Evolutionary conservation across 2,329 filamentous ascomycete genomes (phyloP).

Genomic region (Fusarium sarcochroum): DNA sequence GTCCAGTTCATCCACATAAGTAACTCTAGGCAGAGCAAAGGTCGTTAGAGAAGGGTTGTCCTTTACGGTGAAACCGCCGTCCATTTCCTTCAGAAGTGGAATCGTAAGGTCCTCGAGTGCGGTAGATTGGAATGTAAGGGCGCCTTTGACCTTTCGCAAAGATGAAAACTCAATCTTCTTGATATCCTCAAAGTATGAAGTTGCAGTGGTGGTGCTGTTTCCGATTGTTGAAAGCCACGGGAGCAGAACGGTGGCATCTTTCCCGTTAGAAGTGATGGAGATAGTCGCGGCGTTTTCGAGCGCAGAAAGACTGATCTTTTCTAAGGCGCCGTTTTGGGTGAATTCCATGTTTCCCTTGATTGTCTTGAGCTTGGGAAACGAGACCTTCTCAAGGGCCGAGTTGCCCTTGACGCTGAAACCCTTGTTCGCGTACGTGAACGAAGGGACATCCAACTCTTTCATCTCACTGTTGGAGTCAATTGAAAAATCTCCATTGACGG

Average conservation of each 20-base stretch:
- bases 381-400: constrained; percentile 34
- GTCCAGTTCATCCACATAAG: constrained; percentile 40
- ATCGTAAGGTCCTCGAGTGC: constrained; percentile 42
- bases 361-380: constrained; percentile 44
- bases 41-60: constrained; percentile 44
- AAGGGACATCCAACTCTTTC: constrained; percentile 31
- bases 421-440: constrained; percentile 43
- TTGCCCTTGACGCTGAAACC: constrained; percentile 44
- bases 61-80: constrained; percentile 46
- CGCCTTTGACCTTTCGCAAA: constrained; percentile 42
- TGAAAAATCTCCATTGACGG: constrained; percentile 44
- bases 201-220: constrained; percentile 44
- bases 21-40: constrained; percentile 45
- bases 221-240: constrained; percentile 44
- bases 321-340: constrained; percentile 43
- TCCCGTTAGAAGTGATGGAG: constrained; percentile 45
- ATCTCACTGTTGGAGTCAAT: constrained; percentile 44
- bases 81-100: constrained; percentile 44
- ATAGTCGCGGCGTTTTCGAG: constrained; percentile 47
- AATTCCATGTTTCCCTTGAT: constrained; percentile 47
- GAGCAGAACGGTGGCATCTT: constrained; percentile 33
- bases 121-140: constrained; percentile 44
- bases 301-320: constrained; percentile 34
- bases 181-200: constrained; percentile 40
- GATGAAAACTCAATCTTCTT: constrained; percentile 44